Evolutionary conservation across 192 early-diverging fungal species (phyloP), one percentile per base, ranked within the genome.

Genomic region (Coemansia guatemalensis): DNA sequence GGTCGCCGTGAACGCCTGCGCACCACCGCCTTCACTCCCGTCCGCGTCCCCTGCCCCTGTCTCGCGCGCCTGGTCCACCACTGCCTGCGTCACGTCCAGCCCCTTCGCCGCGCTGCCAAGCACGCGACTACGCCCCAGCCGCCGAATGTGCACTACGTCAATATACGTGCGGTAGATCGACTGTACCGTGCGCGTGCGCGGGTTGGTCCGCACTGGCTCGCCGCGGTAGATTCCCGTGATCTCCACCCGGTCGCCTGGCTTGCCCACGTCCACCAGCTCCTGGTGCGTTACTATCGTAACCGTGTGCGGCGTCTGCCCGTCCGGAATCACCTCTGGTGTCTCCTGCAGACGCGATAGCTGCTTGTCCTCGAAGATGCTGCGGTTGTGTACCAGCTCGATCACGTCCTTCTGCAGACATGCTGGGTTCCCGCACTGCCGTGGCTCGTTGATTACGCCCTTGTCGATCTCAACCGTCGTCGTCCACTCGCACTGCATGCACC

Each of bases 261-360:
- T 95, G 49, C 83, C 82, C 24, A 90, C 85, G 73, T 99, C 96
- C 0, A 97, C 96, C 48, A 99, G 74, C 64, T 99, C 95, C 64
- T 99, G 95, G 71, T 96, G 94, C 66, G 93, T 71, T 56, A 87
- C 90, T 67, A 99, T 61, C 0, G 95, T 89, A 7, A 98, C 93
- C 12, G 93, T 93, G 71, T 99, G 93, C n/a, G 96, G 96, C 9
- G 96, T 99, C 74, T 99, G 94, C 30, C 96, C 96, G 60, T 97
- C 96, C 24, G 96, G 96, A 44, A 96, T 94, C 24, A 65, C 78
- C 82, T 89, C 91, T 58, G 95, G 96, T 39, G 95, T 99, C 78
- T 99, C 96, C 69, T 99, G 96, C 75, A 99, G 84, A 33, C 93
- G 75, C 57, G 87, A 87, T 29, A 98, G 85, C 82, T 99, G 97